These are phyloP conservation scores for Ascochyta koolunga DNA, from an alignment of 2,329 filamentous ascomycete species.

Conservation along the genomic window DNA sequence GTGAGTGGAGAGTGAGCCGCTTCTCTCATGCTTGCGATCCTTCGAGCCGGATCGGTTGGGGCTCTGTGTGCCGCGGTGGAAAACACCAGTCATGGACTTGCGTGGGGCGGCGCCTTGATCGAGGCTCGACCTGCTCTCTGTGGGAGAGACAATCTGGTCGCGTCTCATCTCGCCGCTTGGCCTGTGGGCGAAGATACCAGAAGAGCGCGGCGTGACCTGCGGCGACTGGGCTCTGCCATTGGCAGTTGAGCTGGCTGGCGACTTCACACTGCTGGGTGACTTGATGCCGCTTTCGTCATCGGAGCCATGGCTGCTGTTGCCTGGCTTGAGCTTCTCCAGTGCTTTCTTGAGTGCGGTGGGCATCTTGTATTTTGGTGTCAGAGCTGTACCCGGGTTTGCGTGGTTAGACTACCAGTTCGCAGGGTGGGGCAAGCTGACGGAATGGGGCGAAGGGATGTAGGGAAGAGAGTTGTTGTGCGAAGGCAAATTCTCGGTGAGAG, in stretches of 20 bases:
- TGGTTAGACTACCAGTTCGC: constrained; percentile 36
- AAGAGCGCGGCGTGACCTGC: constrained; percentile 35
- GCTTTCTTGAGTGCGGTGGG: constrained; percentile 54
- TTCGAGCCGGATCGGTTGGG: constrained; percentile 36
- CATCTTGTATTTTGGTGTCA: constrained; percentile 25
- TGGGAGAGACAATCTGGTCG: constrained; percentile 33
- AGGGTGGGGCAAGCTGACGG: constrained; percentile 36
- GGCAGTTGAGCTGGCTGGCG: constrained; percentile 24
- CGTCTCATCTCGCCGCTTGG: constrained; percentile 45
- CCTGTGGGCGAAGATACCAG: constrained; percentile 36
- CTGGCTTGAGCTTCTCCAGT: constrained; percentile 51
- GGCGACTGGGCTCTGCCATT: constrained; percentile 36
- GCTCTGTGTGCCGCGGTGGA: constrained; percentile 46
- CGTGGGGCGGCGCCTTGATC: constrained; percentile 29
- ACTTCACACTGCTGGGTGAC: constrained; percentile 32
- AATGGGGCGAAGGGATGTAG: constrained; percentile 7
- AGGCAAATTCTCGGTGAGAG: constrained; percentile 3
- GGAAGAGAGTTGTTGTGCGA: neutral
- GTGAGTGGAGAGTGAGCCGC: constrained; percentile 36
- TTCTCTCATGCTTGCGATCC: constrained; percentile 28
- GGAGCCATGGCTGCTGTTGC: constrained; percentile 38
- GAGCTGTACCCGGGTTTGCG: constrained; percentile 32
- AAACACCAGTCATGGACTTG: constrained; percentile 41
- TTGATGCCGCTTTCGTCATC: constrained; percentile 44
- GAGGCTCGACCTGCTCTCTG: constrained; percentile 41